phyloP scores from a whole-genome alignment of 2,329 filamentous ascomycete genomes.

The Pestalotiopsis fici region DNA sequence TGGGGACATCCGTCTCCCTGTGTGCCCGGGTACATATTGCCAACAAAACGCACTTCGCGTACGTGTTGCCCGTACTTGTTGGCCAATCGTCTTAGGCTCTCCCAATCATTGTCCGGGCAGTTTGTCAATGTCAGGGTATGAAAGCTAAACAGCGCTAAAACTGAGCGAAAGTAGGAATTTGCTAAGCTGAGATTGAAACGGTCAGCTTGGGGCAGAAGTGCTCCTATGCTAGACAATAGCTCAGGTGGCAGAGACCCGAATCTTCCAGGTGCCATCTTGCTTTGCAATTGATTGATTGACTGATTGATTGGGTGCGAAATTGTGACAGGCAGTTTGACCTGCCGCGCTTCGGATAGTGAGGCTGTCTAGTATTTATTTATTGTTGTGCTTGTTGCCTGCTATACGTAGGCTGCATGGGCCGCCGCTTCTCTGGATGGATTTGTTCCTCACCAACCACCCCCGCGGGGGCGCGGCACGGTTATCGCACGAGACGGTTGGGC shows the following conservation, averaged over 20 bases:
- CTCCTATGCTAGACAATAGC: not conserved
- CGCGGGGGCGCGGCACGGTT: no score
- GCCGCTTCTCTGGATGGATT: no score
- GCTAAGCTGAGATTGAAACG: not conserved
- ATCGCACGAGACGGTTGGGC: not conserved
- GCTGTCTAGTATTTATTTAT: not conserved
- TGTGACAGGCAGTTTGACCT: not conserved
- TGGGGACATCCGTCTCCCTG: not conserved
- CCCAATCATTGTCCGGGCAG: not conserved
- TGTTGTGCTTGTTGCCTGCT: not conserved
- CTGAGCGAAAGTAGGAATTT: not conserved
- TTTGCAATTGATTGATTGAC: not conserved
- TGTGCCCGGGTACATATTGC: not conserved
- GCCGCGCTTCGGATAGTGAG: not conserved
- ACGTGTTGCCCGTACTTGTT: not conserved
- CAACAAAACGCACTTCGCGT: not conserved
- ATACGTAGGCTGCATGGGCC: no score
- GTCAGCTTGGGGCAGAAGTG: not conserved
- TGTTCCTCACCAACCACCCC: no score
- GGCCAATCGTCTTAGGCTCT: not conserved
- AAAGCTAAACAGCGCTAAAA: not conserved
- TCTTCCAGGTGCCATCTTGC: not conserved
- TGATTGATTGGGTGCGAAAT: no score
- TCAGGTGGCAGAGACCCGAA: not conserved
- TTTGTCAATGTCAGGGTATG: not conserved